These are phyloP conservation scores for Hanseniaspora lachancei DNA, from an alignment of 805 yeast species.

Conservation along the genomic window DNA sequence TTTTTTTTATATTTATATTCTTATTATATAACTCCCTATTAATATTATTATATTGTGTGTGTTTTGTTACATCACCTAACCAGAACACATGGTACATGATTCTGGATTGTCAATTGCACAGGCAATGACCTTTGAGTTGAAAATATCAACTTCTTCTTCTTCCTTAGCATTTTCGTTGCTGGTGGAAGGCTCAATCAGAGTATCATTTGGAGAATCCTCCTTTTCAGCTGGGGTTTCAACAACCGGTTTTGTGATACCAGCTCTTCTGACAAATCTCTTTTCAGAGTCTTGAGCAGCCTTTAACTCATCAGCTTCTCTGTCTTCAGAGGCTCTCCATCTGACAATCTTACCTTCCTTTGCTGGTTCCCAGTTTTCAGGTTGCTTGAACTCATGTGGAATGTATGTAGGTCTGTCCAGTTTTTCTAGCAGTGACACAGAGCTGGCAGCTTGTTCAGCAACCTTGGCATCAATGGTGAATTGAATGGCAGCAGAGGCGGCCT, in stretches of 20 bases:
- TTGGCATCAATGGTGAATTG: slow-evolving; percentile 74
- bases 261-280: slow-evolving; percentile 12
- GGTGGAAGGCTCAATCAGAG: slow-evolving; percentile 21
- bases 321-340: slow-evolving; percentile 14
- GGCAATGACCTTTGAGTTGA: slow-evolving; percentile 83
- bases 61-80: slow-evolving; percentile 32
- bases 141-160: slow-evolving; percentile 59
- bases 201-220: slow-evolving; percentile 13
- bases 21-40: neutral
- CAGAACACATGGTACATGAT: slow-evolving; percentile 98
- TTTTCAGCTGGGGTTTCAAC: neutral
- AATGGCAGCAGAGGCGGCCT: slow-evolving; percentile 94
- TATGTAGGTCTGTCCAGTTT: slow-evolving; percentile 31
- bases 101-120: slow-evolving; percentile 96
- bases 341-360: slow-evolving; percentile 15
- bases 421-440: slow-evolving; percentile 25
- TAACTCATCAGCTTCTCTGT: slow-evolving; percentile 9
- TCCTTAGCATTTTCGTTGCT: slow-evolving; percentile 29
- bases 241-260: neutral
- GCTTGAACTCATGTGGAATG: slow-evolving; percentile 20
- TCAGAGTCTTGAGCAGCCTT: slow-evolving; percentile 15
- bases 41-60: neutral
- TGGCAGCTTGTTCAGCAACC: slow-evolving; percentile 91
- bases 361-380: slow-evolving; percentile 14
- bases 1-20: neutral